Evolutionary conservation across 129 eudicot species (phyloP).

Genomic region (Glebionis coronaria): DNA sequence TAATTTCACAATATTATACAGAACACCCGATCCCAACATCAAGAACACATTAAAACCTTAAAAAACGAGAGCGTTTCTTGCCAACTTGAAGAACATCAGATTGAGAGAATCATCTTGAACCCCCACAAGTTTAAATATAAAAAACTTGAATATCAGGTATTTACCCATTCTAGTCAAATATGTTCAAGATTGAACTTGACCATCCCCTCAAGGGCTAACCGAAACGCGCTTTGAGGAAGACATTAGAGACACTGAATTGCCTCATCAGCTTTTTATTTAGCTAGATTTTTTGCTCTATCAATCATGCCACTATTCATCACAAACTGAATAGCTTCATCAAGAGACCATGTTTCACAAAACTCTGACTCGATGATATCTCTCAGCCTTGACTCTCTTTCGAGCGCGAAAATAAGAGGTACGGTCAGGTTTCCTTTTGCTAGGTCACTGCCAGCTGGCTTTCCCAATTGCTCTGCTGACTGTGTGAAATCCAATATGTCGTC

Average conservation of each 20-base stretch:
- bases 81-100: conserved; percentile 11
- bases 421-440: conserved; percentile 88
- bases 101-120: conserved; percentile 10
- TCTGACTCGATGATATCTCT: conserved; percentile 83
- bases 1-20: conserved; percentile 22
- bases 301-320: conserved; percentile 73
- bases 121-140: neutral
- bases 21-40: neutral
- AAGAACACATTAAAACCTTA: conserved; percentile 16
- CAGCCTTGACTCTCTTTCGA: conserved; percentile 56
- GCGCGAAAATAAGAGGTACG: conserved; percentile 85
- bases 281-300: conserved; percentile 56
- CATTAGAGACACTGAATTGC: conserved; percentile 66
- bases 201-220: conserved; percentile 72
- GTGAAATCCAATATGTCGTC: conserved; percentile 95
- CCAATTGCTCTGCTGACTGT: conserved; percentile 87
- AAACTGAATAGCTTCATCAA: conserved; percentile 64
- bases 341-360: conserved; percentile 68
- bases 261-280: conserved; percentile 64
- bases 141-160: neutral
- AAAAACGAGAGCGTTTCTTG: conserved; percentile 20
- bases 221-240: conserved; percentile 64
- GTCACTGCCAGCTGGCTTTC: conserved; percentile 93
- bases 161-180: conserved; percentile 42
- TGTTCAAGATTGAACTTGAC: conserved; percentile 77